Evolutionary conservation across 768 basidiomycete species (phyloP).

Genomic region (Agrocybe praecox): DNA sequence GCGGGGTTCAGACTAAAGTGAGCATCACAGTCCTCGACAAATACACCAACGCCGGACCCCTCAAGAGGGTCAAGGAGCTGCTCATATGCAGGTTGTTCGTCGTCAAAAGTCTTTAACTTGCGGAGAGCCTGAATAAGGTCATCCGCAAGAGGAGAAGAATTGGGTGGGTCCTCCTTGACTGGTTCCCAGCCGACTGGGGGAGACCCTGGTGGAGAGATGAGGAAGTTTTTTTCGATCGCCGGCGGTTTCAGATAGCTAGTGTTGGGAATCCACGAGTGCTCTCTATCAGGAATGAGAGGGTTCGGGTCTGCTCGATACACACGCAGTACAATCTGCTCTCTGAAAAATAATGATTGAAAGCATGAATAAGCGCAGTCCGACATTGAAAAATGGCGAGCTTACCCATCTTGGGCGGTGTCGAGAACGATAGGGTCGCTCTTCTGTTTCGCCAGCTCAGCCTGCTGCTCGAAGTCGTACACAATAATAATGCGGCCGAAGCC

Average conservation of each 20-base stretch:
- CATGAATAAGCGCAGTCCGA: slow-evolving; percentile 6
- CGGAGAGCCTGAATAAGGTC: slow-evolving; percentile 84
- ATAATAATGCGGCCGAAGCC: slow-evolving; percentile 83
- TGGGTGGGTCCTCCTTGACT: slow-evolving; percentile 88
- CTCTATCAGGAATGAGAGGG: slow-evolving; percentile 46
- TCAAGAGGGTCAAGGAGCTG: slow-evolving; percentile 71
- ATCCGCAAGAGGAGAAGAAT: slow-evolving; percentile 77
- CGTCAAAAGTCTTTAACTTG: slow-evolving; percentile 60
- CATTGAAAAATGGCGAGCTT: slow-evolving; percentile 24
- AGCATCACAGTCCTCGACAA: slow-evolving; percentile 72
- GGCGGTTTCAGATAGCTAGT: slow-evolving; percentile 77
- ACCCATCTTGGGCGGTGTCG: slow-evolving; percentile 54
- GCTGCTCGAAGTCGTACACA: slow-evolving; percentile 67
- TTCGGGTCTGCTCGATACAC: slow-evolving; percentile 78
- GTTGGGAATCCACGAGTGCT: slow-evolving; percentile 35
- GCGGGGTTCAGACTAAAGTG: slow-evolving; percentile 38
- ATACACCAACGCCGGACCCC: slow-evolving; percentile 74
- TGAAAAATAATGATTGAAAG: too few species aligned
- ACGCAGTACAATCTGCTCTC: slow-evolving; percentile 53
- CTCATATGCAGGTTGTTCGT: slow-evolving; percentile 44
- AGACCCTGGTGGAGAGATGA: slow-evolving; percentile 97
- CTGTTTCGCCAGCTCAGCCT: slow-evolving; percentile 69
- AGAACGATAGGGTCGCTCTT: slow-evolving; percentile 67
- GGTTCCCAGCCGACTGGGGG: slow-evolving; percentile 98
- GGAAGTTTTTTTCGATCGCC: slow-evolving; percentile 85